Evolutionary conservation across 2,329 filamentous ascomycete genomes (phyloP), one percentile per base, ranked within the genome.

Genomic region (Aspergillus udagawae): DNA sequence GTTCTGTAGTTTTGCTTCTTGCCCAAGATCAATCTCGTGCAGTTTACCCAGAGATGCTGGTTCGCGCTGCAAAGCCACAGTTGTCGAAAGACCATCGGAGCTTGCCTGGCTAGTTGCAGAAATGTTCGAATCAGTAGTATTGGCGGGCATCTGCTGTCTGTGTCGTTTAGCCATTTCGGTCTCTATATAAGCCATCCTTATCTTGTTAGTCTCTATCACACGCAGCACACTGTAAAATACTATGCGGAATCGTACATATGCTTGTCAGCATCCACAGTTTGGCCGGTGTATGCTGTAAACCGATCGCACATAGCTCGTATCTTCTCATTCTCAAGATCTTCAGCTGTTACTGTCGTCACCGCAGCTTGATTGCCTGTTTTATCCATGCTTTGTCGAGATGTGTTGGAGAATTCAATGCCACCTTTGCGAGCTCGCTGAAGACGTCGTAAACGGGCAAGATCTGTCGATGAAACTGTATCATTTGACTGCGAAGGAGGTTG

Each of bases 121-220:
- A 29, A 53, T 45, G 38, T 63, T 57, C 7, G 52, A 35, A 44
- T 53, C 54, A 27, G 54, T 6, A 12, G 51, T 52, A 35, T 72
- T 64, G 49, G 56, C 50, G 3, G 60, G 54, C 29, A 63, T 54
- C 32, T 62, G 59, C 49, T 62, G 67, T 35, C 68, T 66, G 53
- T 73, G 71, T 67, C 78, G 75, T 74, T 83, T 84, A 79, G 84
- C 83, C 77, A 87, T 74, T 71, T 86, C 83, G 60, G 83, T 81
- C 70, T 87, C 85, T 88, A 88, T 82, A 76, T 83, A 88, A 65
- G 80, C 80, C 78, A 83, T 82, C 84, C 85, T 87, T 82, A 81
- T 78, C 76, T 75, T 75, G 82, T 87, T 82, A 87, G 83, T 75
- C 67, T 60, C 63, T 65, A 66, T 70, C 65, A 45, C 55, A 54